These are phyloP conservation scores for Chlorencoelia australis DNA, from an alignment of 2,329 filamentous ascomycete species.

Conservation along the genomic window DNA sequence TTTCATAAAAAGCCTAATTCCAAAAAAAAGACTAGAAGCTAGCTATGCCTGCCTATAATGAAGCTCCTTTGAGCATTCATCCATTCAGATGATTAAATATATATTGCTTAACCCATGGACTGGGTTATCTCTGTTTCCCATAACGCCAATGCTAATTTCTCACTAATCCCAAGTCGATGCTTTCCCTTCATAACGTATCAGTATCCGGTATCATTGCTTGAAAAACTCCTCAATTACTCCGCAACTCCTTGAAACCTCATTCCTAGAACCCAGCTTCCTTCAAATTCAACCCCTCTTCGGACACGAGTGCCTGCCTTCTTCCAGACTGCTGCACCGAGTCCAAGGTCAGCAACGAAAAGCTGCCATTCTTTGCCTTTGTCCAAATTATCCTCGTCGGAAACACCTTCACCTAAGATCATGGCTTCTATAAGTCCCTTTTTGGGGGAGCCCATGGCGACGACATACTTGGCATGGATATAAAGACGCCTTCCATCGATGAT, in stretches of 20 bases:
- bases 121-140: too few species aligned
- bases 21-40: too few species aligned
- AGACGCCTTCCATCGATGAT: slow-evolving; percentile 66
- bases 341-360: slow-evolving; percentile 77
- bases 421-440: slow-evolving; percentile 76
- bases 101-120: too few species aligned
- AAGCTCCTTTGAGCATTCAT: too few species aligned
- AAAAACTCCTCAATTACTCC: too few species aligned
- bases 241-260: slow-evolving; percentile 34
- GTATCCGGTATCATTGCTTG: too few species aligned
- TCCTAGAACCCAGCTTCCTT: slow-evolving; percentile 73
- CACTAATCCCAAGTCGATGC: too few species aligned
- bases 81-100: too few species aligned
- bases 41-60: too few species aligned
- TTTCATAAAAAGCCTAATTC: too few species aligned
- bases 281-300: slow-evolving; percentile 80
- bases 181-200: too few species aligned
- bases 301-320: slow-evolving; percentile 73
- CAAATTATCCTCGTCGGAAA: slow-evolving; percentile 21
- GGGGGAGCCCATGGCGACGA: slow-evolving; percentile 79
- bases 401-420: slow-evolving; percentile 33
- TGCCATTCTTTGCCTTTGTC: slow-evolving; percentile 47
- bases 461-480: slow-evolving; percentile 70
- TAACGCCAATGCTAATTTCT: too few species aligned
- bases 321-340: slow-evolving; percentile 74